Evolutionary conservation across 2,329 filamentous ascomycete species (phyloP), one percentile per base, ranked within the genome.

Genomic region (Beauveria medogensis): DNA sequence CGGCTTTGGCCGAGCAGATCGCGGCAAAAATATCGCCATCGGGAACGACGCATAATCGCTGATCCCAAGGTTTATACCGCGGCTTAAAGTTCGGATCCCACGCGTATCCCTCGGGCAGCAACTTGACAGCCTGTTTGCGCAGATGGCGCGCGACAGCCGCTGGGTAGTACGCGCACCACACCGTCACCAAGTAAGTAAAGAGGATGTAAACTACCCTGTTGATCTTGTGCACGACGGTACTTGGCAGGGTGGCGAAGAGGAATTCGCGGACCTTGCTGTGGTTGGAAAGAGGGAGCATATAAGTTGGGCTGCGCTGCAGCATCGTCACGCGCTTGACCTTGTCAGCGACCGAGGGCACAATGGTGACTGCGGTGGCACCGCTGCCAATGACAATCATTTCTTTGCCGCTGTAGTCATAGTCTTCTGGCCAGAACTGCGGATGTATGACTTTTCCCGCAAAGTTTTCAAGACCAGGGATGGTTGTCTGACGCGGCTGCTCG

Each of bases 331-430:
- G 80, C 6, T 74, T 75, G 6, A 88, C 89, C 46, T 80, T 82
- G 50, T 88, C 75, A 0, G 85, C 83, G 48, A 95, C 74, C 51
- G 80, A 82, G 0, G 91, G 91, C 3, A 95, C 72, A 1, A 96
- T 78, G 0, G 91, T 94, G 53, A 93, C 75, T 7, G 90, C 88
- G 0, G 91, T 95, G 2, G 91, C 91, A 7, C 91, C 91, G n/a
- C 83, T 88, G 16, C 90, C 90, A 63, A 94, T 83, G 61, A 93
- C 78, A 47, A 90, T 81, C 22, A 93, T 78, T 46, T 83, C 82
- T 72, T 92, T 91, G 70, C 78, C 77, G 9, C 77, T 73, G 69
- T 88, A 88, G 67, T 90, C 82, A 40, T 89, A 74, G 53, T 85
- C 79, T 60, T 87, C 76, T 0, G 88, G 88, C 90, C 90, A 92